A percentile compares a stretch with the other conserved stretches of the same genome.
These are phyloP conservation scores for Leishmania gerbilli DNA, from an alignment of 208 protist genomes.

Conservation along the genomic window DNA sequence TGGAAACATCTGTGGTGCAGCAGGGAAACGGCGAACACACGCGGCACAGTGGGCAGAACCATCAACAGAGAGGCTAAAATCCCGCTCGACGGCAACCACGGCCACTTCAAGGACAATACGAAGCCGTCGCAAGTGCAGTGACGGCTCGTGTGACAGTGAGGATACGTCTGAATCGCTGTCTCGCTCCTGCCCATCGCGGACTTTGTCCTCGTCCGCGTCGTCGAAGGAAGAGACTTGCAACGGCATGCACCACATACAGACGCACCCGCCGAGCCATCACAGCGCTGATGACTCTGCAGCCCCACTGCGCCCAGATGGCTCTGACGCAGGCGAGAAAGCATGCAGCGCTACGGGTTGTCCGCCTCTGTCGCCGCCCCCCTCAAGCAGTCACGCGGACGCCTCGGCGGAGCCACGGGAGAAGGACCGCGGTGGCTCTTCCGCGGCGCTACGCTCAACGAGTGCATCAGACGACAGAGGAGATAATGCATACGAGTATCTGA, in stretches of 20 bases:
- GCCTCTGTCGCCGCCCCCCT: not conserved
- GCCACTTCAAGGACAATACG: not conserved
- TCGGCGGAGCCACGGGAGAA: not conserved
- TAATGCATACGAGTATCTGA: not conserved
- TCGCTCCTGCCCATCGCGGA: not conserved
- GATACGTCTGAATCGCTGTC: not conserved
- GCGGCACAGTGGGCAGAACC: not conserved
- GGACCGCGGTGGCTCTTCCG: not conserved
- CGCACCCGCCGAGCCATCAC: not conserved
- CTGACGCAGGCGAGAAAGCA: not conserved
- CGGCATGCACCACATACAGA: not conserved
- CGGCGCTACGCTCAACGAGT: not conserved
- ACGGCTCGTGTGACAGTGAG: not conserved
- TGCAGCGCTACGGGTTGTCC: not conserved
- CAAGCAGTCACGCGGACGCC: not conserved
- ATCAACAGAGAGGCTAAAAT: not conserved
- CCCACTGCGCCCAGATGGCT: not conserved
- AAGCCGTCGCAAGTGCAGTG: not conserved
- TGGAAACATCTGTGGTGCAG: not conserved
- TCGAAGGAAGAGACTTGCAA: not conserved
- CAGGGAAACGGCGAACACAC: not conserved
- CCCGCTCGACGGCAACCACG: not conserved
- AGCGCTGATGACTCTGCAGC: not conserved
- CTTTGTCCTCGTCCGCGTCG: not conserved
- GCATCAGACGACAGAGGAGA: not conserved